Evolutionary conservation across 2,329 filamentous ascomycete species (phyloP).

Genomic region (Aspergillus brasiliensis): DNA sequence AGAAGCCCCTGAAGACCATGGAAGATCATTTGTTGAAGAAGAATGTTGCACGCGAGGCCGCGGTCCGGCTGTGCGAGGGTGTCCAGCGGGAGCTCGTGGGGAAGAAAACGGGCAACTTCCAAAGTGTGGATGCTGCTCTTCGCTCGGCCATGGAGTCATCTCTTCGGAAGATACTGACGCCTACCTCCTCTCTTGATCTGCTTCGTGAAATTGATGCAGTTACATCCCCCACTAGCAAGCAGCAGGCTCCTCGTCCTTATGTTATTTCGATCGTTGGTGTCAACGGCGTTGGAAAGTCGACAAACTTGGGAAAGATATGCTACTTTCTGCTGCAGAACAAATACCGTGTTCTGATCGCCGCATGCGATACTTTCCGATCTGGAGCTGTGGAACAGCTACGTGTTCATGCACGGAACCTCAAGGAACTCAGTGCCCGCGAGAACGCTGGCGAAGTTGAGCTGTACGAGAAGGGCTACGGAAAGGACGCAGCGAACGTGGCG

Average conservation of each 20-base stretch:
- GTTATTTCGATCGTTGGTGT: constrained; percentile 98
- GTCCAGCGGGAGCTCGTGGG: constrained; percentile 89
- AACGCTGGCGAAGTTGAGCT: constrained; percentile 79
- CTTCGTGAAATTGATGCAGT: constrained; percentile 88
- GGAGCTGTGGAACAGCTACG: constrained; percentile 96
- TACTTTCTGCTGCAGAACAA: constrained; percentile 98
- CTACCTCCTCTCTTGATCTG: constrained; percentile 90
- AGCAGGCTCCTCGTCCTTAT: constrained; percentile 74
- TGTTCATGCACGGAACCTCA: constrained; percentile 91
- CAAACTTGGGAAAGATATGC: constrained; percentile 95
- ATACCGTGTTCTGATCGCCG: constrained; percentile 90
- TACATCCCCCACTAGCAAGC: constrained; percentile 65
- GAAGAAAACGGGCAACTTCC: constrained; percentile 88
- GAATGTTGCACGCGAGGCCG: constrained; percentile 94
- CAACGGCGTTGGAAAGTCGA: constrained; percentile 97
- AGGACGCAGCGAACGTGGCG: constrained; percentile 92
- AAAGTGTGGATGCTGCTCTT: constrained; percentile 81
- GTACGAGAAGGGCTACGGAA: constrained; percentile 97
- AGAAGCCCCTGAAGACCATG: constrained; percentile 93
- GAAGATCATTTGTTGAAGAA: constrained; percentile 92
- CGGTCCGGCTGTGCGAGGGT: constrained; percentile 83
- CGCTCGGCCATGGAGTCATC: constrained; percentile 88
- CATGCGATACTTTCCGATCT: constrained; percentile 94
- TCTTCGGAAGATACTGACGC: constrained; percentile 91
- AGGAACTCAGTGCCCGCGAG: constrained; percentile 82